A percentile compares a stretch with the other conserved stretches of the same genome.
These are phyloP conservation scores for Nigrograna mackinnonii DNA, from an alignment of 2,329 filamentous ascomycete species.

Conservation along the genomic window DNA sequence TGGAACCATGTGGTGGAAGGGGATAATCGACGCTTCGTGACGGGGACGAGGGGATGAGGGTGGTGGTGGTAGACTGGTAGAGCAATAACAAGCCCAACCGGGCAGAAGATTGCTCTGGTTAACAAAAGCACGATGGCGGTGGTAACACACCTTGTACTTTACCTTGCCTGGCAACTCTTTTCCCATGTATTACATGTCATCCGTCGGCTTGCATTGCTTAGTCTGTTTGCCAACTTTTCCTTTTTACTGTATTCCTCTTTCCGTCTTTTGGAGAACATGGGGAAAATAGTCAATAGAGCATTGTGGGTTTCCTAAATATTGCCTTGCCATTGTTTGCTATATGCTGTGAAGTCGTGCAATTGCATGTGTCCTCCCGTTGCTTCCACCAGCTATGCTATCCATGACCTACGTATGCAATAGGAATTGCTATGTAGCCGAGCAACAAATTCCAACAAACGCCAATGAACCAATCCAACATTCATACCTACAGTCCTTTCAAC, in stretches of 20 bases:
- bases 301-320: slow-evolving; percentile 28
- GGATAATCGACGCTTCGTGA: slow-evolving; percentile 34
- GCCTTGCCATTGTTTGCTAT: too few relatives aligned
- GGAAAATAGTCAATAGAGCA: slow-evolving; percentile 43
- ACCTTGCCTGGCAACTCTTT: slow-evolving; percentile 40
- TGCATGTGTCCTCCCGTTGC: neutral
- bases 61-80: slow-evolving; percentile 37
- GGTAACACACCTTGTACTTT: slow-evolving; percentile 48
- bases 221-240: slow-evolving; percentile 34
- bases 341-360: too few relatives aligned
- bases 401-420: neutral
- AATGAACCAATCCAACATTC: too few relatives aligned
- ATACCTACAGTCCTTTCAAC: too few relatives aligned
- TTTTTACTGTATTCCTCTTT: slow-evolving; percentile 33
- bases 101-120: slow-evolving; percentile 47
- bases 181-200: slow-evolving; percentile 43
- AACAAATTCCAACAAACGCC: too few relatives aligned
- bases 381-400: too few relatives aligned
- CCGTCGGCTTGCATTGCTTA: slow-evolving; percentile 43
- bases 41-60: slow-evolving; percentile 22
- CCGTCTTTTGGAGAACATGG: slow-evolving; percentile 38
- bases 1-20: slow-evolving; percentile 39
- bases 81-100: slow-evolving; percentile 39
- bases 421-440: too few relatives aligned
- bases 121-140: slow-evolving; percentile 45